Conservation (phyloP, 2,329 filamentous ascomycete species). For the Aspergillus fumigatus region DNA sequence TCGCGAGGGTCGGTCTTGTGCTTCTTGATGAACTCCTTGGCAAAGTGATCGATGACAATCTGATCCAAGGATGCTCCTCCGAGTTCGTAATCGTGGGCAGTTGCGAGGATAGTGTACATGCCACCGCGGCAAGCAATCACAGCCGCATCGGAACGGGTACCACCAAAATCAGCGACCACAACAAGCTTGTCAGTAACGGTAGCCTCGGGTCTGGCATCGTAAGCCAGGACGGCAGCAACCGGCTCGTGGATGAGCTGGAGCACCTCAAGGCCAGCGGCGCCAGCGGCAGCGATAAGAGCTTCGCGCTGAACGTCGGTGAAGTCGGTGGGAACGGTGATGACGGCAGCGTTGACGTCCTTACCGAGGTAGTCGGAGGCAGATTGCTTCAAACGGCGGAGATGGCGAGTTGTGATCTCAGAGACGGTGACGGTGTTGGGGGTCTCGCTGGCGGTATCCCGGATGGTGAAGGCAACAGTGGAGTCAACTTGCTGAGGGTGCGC, state of each 20-base stretch:
- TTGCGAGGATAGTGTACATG: conserved; percentile 93
- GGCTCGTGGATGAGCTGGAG: conserved; percentile 92
- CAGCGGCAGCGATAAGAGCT: conserved; percentile 71
- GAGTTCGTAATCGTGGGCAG: conserved; percentile 92
- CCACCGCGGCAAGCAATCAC: conserved; percentile 88
- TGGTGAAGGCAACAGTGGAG: conserved; percentile 70
- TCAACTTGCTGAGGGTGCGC: conserved; percentile 77
- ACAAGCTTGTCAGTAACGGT: conserved; percentile 78
- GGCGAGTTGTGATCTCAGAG: conserved; percentile 77
- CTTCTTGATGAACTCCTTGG: conserved; percentile 99
- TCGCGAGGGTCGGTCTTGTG: conserved; percentile 82
- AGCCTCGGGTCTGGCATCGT: conserved; percentile 78
- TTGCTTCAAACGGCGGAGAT: conserved; percentile 72
- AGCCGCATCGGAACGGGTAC: conserved; percentile 85
- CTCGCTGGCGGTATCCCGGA: conserved; percentile 69
- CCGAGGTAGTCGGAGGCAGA: conserved; percentile 90
- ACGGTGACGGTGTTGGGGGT: conserved; percentile 67
- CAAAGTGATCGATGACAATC: conserved; percentile 90
- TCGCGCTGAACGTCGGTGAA: conserved; percentile 82
- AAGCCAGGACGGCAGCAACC: conserved; percentile 80
- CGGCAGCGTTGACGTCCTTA: conserved; percentile 89
- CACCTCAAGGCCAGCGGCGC: conserved; percentile 77
- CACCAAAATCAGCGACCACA: conserved; percentile 88
- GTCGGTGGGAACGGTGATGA: conserved; percentile 91
- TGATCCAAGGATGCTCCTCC: conserved; percentile 82